phyloP scores from a whole-genome alignment of 805 yeast genomes.

The Candida wancherniae region DNA sequence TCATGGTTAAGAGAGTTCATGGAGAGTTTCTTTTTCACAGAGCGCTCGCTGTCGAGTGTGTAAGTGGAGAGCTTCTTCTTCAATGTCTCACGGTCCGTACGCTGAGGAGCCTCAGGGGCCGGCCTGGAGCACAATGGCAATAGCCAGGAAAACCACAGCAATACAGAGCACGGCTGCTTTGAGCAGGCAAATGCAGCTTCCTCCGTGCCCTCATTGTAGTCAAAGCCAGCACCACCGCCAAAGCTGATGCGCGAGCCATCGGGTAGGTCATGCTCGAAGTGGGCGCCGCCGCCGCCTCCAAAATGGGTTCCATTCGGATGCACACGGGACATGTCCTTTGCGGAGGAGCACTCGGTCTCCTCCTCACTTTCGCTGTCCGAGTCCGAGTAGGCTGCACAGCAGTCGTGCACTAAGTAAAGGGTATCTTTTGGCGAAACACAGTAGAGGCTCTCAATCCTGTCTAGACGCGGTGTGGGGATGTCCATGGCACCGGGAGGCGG shows the following conservation, averaged over 20 bases:
- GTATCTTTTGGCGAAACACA: constrained; percentile 41
- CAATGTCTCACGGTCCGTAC: constrained; percentile 11
- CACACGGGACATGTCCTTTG: neutral
- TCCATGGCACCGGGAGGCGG: constrained; percentile 1
- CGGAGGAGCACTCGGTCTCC: neutral
- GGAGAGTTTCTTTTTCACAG: constrained; percentile 7
- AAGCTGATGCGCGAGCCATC: neutral
- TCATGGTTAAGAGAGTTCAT: constrained; percentile 7
- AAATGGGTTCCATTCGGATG: neutral
- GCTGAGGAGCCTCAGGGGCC: no score
- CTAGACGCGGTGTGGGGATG: constrained; percentile 4
- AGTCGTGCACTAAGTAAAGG: constrained; percentile 21
- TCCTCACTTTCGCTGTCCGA: neutral
- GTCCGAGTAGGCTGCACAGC: no score
- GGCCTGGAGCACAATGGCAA: constrained; percentile 5
- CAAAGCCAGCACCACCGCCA: neutral
- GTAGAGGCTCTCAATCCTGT: constrained; percentile 27
- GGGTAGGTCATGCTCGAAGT: no score
- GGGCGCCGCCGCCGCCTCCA: no score
- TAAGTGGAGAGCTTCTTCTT: constrained; percentile 18
- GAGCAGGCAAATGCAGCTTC: neutral
- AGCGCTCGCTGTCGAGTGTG: constrained; percentile 14
- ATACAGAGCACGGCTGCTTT: neutral
- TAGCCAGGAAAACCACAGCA: constrained; percentile 6
- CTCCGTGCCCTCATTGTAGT: neutral